These are phyloP conservation scores for Venturia aucupariae DNA, from an alignment of 2,329 filamentous ascomycete genomes.

Conservation along the genomic window DNA sequence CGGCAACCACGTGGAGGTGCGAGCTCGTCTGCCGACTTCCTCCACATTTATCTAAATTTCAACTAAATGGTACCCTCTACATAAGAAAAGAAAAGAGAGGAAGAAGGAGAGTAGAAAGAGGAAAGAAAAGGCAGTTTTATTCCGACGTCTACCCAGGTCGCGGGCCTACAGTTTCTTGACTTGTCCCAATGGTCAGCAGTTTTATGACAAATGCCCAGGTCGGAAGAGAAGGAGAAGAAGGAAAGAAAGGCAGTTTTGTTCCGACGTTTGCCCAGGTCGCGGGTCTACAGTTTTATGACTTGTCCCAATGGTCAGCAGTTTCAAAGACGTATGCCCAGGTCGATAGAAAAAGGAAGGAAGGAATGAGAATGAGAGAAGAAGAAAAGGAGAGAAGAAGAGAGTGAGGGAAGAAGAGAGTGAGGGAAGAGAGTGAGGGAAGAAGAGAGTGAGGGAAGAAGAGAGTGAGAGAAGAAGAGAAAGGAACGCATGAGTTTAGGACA, in stretches of 20 bases:
- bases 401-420: not conserved
- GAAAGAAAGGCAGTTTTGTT: not conserved
- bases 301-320: not conserved
- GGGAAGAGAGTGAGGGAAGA: not conserved
- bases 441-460: not conserved
- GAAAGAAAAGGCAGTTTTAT: not conserved
- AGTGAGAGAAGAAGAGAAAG: not conserved
- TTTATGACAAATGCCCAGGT: not conserved
- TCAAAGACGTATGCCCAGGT: not conserved
- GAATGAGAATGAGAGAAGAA: not conserved
- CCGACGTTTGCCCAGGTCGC: not conserved
- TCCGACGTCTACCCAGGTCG: not conserved
- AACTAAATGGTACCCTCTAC: not conserved
- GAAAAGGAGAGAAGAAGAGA: too few species aligned
- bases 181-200: not conserved
- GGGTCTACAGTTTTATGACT: not conserved
- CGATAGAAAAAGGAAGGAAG: not conserved
- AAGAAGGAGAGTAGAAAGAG: not conserved
- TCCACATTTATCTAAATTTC: not conserved
- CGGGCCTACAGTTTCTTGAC: not conserved
- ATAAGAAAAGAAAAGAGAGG: not conserved
- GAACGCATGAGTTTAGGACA: not conserved
- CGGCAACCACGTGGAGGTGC: not conserved
- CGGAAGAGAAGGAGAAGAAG: not conserved
- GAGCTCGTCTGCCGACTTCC: conserved; percentile 1